Percentiles rank a stretch among this genome's conserved stretches.
phyloP scores from a whole-genome alignment of 306 rosid genomes.

The Trifolium dubium region DNA sequence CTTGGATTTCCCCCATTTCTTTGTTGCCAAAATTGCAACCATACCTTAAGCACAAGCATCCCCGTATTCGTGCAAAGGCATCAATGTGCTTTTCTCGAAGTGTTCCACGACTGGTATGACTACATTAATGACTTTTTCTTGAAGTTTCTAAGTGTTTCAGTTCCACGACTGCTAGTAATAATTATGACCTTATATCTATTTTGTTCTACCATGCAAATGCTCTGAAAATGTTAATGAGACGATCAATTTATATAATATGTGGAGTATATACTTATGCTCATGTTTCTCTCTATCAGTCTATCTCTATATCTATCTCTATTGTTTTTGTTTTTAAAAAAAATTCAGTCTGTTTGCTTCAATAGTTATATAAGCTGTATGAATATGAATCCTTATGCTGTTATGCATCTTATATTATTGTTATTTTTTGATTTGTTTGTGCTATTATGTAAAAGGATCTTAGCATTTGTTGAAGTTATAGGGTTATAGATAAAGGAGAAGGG shows the following conservation, averaged over 20 bases:
- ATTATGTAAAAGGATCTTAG: neutral
- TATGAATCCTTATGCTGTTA: neutral
- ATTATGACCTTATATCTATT: slow-evolving; percentile 2
- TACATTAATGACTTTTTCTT: slow-evolving; percentile 20
- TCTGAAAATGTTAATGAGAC: slow-evolving; percentile 27
- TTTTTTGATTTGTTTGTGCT: neutral
- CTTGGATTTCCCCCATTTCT: slow-evolving; percentile 72
- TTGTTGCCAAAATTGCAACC: slow-evolving; percentile 92
- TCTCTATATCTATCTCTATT: neutral
- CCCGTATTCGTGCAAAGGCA: slow-evolving; percentile 95
- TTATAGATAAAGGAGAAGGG: slow-evolving; percentile 2
- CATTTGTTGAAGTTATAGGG: neutral
- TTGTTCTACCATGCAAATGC: neutral
- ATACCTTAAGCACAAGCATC: slow-evolving; percentile 80
- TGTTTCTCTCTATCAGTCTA: neutral
- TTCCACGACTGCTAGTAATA: slow-evolving; percentile 2
- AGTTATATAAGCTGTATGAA: neutral
- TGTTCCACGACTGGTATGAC: slow-evolving; percentile 83
- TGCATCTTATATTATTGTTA: slow-evolving; percentile 3
- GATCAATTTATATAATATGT: neutral
- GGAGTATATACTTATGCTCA: too few species aligned
- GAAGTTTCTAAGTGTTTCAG: slow-evolving; percentile 1
- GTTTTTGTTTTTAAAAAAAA: neutral
- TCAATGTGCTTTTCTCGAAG: slow-evolving; percentile 85
- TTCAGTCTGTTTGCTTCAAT: neutral